Conservation (phyloP, 441 rosid species). For the Erodium texanum region DNA sequence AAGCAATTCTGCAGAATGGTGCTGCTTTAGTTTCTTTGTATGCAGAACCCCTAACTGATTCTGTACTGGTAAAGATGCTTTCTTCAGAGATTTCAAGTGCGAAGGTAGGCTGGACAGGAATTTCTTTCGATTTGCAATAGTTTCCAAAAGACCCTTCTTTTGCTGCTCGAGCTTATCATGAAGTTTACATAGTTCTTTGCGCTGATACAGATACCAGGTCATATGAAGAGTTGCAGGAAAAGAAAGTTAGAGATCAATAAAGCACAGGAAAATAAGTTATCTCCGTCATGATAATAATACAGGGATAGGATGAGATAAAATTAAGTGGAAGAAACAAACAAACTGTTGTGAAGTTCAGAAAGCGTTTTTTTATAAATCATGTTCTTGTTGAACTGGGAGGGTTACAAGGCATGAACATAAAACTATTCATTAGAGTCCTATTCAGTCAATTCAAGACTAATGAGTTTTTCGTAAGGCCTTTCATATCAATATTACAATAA, state of each 20-base stretch:
- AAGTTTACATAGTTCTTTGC: conserved; percentile 71
- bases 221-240: background rate
- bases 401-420: background rate
- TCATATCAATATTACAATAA: too few relatives aligned
- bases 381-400: background rate
- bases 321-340: background rate
- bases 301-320: background rate
- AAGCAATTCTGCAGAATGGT: conserved; percentile 71
- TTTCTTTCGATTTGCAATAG: conserved; percentile 73
- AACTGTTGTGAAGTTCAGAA: background rate
- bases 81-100: conserved; percentile 81
- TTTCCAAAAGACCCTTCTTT: conserved; percentile 62
- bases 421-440: background rate
- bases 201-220: conserved; percentile 28
- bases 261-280: background rate
- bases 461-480: background rate
- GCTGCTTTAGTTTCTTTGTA: conserved; percentile 72
- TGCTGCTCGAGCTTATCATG: conserved; percentile 54
- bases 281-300: background rate
- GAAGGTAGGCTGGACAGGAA: conserved; percentile 74
- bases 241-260: background rate
- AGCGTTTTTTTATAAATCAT: background rate
- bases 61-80: conserved; percentile 86
- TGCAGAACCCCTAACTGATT: conserved; percentile 62
- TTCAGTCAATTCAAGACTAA: background rate